Conservation (phyloP, 345 rosid genomes). For the Citrus maxima region DNA sequence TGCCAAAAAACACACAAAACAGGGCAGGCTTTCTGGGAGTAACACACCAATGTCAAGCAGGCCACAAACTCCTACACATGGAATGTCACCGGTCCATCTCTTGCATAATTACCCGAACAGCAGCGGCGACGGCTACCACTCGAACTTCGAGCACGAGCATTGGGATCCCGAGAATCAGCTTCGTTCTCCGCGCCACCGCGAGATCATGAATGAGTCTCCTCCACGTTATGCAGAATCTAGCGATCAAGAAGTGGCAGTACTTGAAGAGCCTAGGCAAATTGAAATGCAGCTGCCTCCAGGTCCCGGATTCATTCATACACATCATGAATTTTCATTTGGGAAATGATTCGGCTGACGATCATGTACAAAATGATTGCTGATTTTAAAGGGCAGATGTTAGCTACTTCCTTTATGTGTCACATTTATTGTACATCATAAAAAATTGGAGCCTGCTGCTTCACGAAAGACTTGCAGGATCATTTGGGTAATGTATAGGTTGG, state of each 20-base stretch:
- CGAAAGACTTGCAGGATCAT: neutral
- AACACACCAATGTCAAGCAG: slow-evolving; percentile 60
- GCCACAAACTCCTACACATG: slow-evolving; percentile 58
- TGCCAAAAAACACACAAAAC: slow-evolving; percentile 62
- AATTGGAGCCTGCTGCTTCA: neutral
- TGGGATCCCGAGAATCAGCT: slow-evolving; percentile 54
- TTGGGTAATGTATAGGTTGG: neutral
- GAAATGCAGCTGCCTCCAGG: slow-evolving; percentile 26
- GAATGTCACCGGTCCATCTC: slow-evolving; percentile 77
- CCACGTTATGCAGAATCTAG: slow-evolving; percentile 1
- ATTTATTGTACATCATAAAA: neutral
- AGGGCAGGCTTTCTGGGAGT: slow-evolving; percentile 42
- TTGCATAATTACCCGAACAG: slow-evolving; percentile 44
- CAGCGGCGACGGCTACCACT: slow-evolving; percentile 40
- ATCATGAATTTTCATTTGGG: slow-evolving; percentile 37
- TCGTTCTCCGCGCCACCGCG: slow-evolving; percentile 28
- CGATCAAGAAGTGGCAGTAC: slow-evolving; percentile 14
- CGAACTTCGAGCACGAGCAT: slow-evolving; percentile 27
- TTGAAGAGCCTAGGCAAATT: slow-evolving; percentile 18
- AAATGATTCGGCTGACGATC: slow-evolving; percentile 3
- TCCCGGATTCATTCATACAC: slow-evolving; percentile 16
- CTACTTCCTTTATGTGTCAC: neutral
- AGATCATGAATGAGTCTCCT: slow-evolving; percentile 5
- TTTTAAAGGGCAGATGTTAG: neutral
- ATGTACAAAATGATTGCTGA: neutral